A percentile compares a stretch with the other conserved stretches of the same genome.
phyloP scores from a whole-genome alignment of 495 filamentous ascomycete species.

The Patellaria atrata region DNA sequence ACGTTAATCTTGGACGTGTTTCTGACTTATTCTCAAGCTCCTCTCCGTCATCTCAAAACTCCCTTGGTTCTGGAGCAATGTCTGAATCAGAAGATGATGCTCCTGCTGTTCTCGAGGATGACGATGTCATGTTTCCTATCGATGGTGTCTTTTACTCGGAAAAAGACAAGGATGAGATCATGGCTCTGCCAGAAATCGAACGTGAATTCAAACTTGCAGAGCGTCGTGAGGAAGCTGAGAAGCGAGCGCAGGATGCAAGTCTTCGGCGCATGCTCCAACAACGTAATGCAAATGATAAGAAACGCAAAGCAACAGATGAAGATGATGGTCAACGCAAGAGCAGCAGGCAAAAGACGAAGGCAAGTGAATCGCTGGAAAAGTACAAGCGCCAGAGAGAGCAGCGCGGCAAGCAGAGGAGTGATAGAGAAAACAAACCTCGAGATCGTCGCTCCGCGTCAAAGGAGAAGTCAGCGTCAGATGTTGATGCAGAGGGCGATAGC shows the following conservation, averaged over 20 bases:
- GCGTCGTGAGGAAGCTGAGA: constrained; percentile 67
- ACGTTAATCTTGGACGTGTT: constrained; percentile 1
- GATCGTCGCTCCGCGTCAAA: constrained; percentile 25
- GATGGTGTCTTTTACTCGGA: constrained; percentile 74
- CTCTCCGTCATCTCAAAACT: constrained; percentile 49
- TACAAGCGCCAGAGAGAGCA: constrained; percentile 78
- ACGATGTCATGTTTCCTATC: constrained; percentile 63
- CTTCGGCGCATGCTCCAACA: constrained; percentile 60
- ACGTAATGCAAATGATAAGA: constrained; percentile 38
- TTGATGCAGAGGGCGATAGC: constrained; percentile 61
- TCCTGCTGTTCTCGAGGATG: constrained; percentile 35
- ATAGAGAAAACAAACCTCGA: constrained; percentile 39
- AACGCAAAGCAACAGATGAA: constrained; percentile 66
- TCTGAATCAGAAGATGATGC: constrained; percentile 63
- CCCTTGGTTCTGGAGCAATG: constrained; percentile 74
- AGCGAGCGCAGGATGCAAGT: constrained; percentile 64
- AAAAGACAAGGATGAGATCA: constrained; percentile 67
- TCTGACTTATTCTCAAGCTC: constrained; percentile 1
- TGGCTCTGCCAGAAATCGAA: constrained; percentile 76
- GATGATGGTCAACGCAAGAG: constrained; percentile 66
- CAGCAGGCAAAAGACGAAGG: constrained; percentile 58
- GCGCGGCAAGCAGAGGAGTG: constrained; percentile 60
- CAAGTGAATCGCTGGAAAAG: constrained; percentile 43
- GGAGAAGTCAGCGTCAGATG: constrained; percentile 35
- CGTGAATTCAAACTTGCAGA: constrained; percentile 83